These are phyloP conservation scores for Chara braunii DNA, from an alignment of 139 green algal genomes.

Conservation along the genomic window DNA sequence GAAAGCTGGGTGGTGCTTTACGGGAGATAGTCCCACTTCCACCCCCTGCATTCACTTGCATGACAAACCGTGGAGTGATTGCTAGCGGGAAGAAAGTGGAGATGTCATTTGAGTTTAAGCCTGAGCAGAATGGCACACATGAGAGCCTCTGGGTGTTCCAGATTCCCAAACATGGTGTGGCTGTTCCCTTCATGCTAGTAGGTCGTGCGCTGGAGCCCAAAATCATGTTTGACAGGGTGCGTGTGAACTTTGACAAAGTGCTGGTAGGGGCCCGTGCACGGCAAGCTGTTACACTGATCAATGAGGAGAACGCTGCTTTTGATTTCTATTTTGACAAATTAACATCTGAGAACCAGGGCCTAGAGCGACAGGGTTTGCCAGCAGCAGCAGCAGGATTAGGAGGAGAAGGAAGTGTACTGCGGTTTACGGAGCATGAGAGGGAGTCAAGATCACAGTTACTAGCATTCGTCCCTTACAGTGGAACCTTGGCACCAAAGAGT, in stretches of 20 bases:
- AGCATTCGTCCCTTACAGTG: slow-evolving; percentile 51
- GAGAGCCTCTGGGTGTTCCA: slow-evolving; percentile 69
- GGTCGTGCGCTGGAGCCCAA: slow-evolving; percentile 60
- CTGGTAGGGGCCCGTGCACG: neutral
- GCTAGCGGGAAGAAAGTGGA: slow-evolving; percentile 58
- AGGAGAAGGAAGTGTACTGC: too few relatives aligned
- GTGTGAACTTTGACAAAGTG: slow-evolving; percentile 63
- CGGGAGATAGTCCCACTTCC: neutral
- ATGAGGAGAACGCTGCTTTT: slow-evolving; percentile 67
- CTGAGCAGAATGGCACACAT: slow-evolving; percentile 27
- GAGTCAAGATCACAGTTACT: too few relatives aligned
- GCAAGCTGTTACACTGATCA: slow-evolving; percentile 50
- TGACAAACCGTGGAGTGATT: slow-evolving; percentile 45
- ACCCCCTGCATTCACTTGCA: slow-evolving; percentile 9
- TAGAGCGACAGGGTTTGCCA: neutral
- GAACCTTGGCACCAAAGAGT: slow-evolving; percentile 50
- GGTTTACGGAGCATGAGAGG: too few relatives aligned
- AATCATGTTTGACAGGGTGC: slow-evolving; percentile 57
- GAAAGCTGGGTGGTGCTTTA: neutral
- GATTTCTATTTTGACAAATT: slow-evolving; percentile 51
- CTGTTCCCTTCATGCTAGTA: slow-evolving; percentile 62
- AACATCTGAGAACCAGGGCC: neutral
- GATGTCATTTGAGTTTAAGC: slow-evolving; percentile 74
- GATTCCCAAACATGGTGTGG: slow-evolving; percentile 60
- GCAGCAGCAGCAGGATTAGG: too few relatives aligned